Conservation (phyloP, 2,329 filamentous ascomycete species). For the Cadophora gregata region DNA sequence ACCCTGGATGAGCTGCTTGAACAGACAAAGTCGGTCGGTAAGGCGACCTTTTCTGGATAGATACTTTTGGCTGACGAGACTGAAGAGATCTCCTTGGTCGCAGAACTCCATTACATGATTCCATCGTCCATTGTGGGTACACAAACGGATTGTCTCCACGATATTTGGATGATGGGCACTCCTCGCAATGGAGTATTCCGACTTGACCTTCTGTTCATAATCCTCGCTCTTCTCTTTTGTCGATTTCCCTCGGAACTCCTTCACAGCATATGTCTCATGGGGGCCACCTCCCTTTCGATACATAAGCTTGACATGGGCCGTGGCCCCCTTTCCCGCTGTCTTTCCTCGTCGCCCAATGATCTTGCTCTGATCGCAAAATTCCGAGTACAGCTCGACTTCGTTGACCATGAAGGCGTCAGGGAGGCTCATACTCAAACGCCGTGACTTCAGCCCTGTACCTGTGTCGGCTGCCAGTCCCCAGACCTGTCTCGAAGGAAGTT, state of each 20-base stretch:
- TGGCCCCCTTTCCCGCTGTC: constrained; percentile 80
- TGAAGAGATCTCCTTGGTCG: constrained; percentile 79
- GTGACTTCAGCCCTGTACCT: constrained; percentile 78
- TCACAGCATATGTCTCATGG: constrained; percentile 78
- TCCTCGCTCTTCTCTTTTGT: constrained; percentile 72
- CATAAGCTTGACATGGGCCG: constrained; percentile 84
- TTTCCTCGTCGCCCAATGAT: constrained; percentile 75
- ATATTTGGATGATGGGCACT: constrained; percentile 87
- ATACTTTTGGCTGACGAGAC: constrained; percentile 73
- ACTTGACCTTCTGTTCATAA: constrained; percentile 89
- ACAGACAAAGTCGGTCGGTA: constrained; percentile 78
- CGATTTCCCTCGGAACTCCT: constrained; percentile 81
- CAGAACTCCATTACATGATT: constrained; percentile 96
- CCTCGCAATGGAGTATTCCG: constrained; percentile 87
- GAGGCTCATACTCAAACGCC: constrained; percentile 76
- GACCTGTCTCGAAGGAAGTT: constrained; percentile 48
- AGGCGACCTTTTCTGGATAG: constrained; percentile 67
- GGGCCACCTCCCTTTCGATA: constrained; percentile 66
- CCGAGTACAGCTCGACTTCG: constrained; percentile 68
- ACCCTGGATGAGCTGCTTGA: constrained; percentile 87
- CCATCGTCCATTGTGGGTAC: constrained; percentile 76
- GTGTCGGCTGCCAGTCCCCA: constrained; percentile 69
- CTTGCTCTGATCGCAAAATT: constrained; percentile 74
- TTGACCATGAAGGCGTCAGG: constrained; percentile 77
- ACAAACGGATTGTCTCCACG: constrained; percentile 75